Percentiles rank a stretch among this genome's conserved stretches.
phyloP scores from a whole-genome alignment of 2,329 filamentous ascomycete species.

The Pseudopyricularia cyperi region DNA sequence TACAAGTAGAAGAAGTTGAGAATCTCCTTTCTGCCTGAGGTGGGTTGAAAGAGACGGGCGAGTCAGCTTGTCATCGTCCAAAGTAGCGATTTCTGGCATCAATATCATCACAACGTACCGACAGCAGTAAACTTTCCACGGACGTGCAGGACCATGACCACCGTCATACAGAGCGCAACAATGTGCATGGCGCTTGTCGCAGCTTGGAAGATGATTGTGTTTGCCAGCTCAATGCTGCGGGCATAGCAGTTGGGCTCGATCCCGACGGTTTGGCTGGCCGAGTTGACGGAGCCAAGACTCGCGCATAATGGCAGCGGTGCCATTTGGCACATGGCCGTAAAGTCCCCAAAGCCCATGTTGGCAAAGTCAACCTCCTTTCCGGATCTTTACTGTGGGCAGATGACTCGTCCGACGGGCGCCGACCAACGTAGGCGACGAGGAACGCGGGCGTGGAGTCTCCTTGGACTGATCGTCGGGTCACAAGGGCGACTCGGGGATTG shows the following conservation, averaged over 20 bases:
- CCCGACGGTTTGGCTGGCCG: constrained; percentile 54
- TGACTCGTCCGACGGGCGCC: neutral
- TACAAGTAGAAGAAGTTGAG: constrained; percentile 96
- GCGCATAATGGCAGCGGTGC: constrained; percentile 80
- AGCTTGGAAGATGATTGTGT: constrained; percentile 96
- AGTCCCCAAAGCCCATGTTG: constrained; percentile 72
- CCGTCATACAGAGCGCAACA: constrained; percentile 77
- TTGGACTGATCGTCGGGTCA: neutral
- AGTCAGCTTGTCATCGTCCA: too few relatives aligned
- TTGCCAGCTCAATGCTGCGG: constrained; percentile 87
- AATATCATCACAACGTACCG: constrained; percentile 40
- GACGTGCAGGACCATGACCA: constrained; percentile 95
- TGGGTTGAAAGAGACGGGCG: constrained; percentile 3
- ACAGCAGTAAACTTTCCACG: constrained; percentile 97
- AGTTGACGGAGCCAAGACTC: constrained; percentile 62
- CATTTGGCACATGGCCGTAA: constrained; percentile 72
- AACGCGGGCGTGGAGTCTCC: neutral
- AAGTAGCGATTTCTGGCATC: neutral
- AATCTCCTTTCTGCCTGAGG: constrained; percentile 53
- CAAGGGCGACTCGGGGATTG: neutral
- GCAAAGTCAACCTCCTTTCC: neutral
- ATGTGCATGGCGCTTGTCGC: constrained; percentile 91
- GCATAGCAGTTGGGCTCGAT: constrained; percentile 89
- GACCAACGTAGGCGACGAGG: neutral
- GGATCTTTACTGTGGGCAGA: neutral